Percentiles rank a stretch among this genome's conserved stretches.
Evolutionary conservation across 441 rosid genomes (phyloP).

Genomic region (Erodium chrysanthum): DNA sequence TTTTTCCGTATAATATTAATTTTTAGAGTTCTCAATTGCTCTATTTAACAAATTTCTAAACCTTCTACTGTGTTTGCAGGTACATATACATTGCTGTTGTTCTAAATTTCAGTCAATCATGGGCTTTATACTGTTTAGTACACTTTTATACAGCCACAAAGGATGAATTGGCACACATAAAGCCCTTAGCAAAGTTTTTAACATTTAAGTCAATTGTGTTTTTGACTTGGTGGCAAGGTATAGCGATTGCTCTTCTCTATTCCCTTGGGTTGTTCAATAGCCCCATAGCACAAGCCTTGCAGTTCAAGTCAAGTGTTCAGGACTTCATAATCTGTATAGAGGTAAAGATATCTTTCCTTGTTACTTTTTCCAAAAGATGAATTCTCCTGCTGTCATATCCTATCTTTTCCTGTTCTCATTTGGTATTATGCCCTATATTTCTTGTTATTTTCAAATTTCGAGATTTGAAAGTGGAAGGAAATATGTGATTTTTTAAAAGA

Average conservation of each 20-base stretch:
- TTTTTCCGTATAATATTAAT: not conserved
- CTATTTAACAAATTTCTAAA: slow-evolving; percentile 3
- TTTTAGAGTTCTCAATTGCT: not conserved
- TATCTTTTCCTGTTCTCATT: not conserved
- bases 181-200: slow-evolving; percentile 86
- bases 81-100: slow-evolving; percentile 91
- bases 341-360: slow-evolving; percentile 44
- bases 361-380: slow-evolving; percentile 1
- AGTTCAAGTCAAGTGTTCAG: slow-evolving; percentile 82
- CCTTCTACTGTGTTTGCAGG: slow-evolving; percentile 37
- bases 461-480: not conserved
- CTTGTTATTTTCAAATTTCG: not conserved
- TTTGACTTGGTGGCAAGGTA: slow-evolving; percentile 99
- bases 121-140: slow-evolving; percentile 95
- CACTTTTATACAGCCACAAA: slow-evolving; percentile 81
- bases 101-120: slow-evolving; percentile 92
- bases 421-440: not conserved
- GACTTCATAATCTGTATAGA: slow-evolving; percentile 96
- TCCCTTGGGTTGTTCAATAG: slow-evolving; percentile 79
- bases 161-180: slow-evolving; percentile 84
- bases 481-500: too few species aligned
- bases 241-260: slow-evolving; percentile 79
- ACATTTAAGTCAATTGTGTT: slow-evolving; percentile 93
- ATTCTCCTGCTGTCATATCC: not conserved
- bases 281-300: slow-evolving; percentile 70